phyloP scores from a whole-genome alignment of 2,329 filamentous ascomycete genomes.

The Ceratocystis ficicola region DNA sequence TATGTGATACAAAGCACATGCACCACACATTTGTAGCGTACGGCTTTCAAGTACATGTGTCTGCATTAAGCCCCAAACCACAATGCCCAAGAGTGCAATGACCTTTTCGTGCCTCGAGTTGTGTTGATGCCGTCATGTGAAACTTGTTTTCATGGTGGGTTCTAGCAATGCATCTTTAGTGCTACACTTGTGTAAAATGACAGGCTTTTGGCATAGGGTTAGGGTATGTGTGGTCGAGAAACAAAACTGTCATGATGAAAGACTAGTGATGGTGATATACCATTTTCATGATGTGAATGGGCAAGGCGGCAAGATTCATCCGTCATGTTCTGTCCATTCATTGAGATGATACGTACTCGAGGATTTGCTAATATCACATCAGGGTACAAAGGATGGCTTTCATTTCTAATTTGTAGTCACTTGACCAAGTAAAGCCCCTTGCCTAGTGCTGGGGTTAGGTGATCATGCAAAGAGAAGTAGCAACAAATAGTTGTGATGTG shows the following conservation, averaged over 20 bases:
- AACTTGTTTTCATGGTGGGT: neutral
- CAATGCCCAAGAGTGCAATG: neutral
- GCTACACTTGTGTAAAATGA: neutral
- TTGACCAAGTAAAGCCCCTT: neutral
- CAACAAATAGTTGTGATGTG: neutral
- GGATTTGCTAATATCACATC: neutral
- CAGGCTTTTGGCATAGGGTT: neutral
- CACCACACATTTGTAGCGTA: neutral
- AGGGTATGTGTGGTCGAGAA: neutral
- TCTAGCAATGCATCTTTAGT: too few species aligned
- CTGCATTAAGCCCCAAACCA: neutral
- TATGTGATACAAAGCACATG: slow-evolving; percentile 5
- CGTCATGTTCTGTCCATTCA: too few species aligned
- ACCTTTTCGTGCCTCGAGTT: neutral
- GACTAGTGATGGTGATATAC: too few species aligned
- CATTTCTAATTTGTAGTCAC: slow-evolving; percentile 8
- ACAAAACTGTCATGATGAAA: too few species aligned
- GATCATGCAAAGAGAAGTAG: neutral
- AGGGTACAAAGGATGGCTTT: slow-evolving; percentile 7
- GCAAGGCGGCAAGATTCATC: too few species aligned
- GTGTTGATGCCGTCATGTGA: neutral
- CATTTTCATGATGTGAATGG: too few species aligned
- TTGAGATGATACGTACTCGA: neutral
- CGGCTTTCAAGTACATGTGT: neutral
- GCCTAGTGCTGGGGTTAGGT: neutral